phyloP scores from a whole-genome alignment of 345 rosid genomes.

The Euphorbia tirucalli region DNA sequence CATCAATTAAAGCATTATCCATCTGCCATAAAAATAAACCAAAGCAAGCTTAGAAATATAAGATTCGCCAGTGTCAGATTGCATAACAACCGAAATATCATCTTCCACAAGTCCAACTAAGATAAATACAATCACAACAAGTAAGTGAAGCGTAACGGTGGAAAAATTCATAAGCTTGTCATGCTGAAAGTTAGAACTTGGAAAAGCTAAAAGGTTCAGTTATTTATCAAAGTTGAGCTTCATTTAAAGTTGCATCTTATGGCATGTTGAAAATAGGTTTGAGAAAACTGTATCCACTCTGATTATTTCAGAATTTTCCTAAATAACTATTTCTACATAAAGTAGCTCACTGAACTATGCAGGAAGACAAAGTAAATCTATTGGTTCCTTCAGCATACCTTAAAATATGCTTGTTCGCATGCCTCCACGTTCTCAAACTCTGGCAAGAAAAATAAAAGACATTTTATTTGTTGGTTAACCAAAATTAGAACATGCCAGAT shows the following conservation, averaged over 20 bases:
- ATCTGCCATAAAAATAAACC: constrained; percentile 46
- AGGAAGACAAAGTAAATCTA: background rate
- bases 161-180: background rate
- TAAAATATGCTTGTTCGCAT: constrained; percentile 81
- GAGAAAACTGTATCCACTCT: background rate
- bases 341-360: background rate
- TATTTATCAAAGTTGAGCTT: background rate
- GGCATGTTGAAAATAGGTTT: background rate
- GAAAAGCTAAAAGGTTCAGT: background rate
- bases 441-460: constrained; percentile 28
- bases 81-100: background rate
- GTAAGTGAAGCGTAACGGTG: background rate
- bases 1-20: constrained; percentile 97
- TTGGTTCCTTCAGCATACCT: constrained; percentile 44
- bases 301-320: background rate
- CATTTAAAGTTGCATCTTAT: background rate
- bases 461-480: background rate
- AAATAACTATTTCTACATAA: background rate
- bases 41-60: background rate
- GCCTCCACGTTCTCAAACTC: constrained; percentile 78
- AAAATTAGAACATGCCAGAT: background rate
- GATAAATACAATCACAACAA: background rate
- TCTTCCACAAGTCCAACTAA: background rate
- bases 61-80: background rate
- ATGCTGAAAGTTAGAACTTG: background rate